Evolutionary conservation across 257 asterid genomes (phyloP), one percentile per base, ranked within the genome.

Genomic region (Salvia hispanica): DNA sequence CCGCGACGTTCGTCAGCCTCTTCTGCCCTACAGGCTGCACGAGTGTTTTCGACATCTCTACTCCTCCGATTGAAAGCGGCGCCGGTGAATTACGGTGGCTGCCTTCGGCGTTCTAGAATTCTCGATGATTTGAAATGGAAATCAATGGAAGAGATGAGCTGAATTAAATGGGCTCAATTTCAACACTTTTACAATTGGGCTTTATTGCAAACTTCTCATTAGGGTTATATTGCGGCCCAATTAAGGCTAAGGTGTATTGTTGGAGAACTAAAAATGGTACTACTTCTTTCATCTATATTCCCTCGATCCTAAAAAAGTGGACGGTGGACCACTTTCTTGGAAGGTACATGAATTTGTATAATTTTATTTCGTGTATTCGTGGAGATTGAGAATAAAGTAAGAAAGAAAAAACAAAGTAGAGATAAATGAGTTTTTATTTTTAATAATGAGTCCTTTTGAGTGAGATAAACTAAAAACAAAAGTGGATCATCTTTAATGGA

Each of bases 21-120:
- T 93, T 93, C 82, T 93, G 97, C 44, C 98, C 98, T 37, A 93
- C 55, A 56, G 98, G 98, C 76, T 93, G 98, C 72, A 88, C 85
- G 65, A 93, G 74, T 10, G 95, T 78, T 80, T 69, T 88, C 75
- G 98, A 92, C 98, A 92, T 92, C 78, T 75, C 79, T 64, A 47
- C 58, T 21, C 25, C 25, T 21, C 25, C 25, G 25, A 21, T 21
- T 21, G 78, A 56, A 64, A 69, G 72, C 66, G 59, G 6, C 40
- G 64, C 37, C 18, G 65, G 72, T 14, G 58, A 52, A 16, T 18
- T 34, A 47, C 71, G 74, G 70, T 54, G 55, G 62, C 62, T 58
- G 44, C 37, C 18, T 61, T 42, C 11, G 4, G 21, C 40, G 53
- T 64, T 65, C 60, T 59, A 3, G 73, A 62, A 74, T 69, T 3